Conservation (phyloP, 2,329 filamentous ascomycete genomes). For the Fusarium buharicum region DNA sequence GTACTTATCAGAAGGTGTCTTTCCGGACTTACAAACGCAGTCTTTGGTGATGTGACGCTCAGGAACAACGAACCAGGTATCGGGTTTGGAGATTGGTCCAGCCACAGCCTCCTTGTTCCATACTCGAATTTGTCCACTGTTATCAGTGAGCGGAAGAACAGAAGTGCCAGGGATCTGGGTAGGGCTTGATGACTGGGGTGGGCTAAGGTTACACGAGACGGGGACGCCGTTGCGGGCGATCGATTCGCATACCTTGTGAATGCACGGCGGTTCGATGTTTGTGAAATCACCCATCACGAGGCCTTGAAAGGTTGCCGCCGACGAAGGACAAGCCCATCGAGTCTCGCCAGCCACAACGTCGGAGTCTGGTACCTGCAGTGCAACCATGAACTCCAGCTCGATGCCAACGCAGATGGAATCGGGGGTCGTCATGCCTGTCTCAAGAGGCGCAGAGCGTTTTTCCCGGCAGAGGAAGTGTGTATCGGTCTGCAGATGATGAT, state of each 20-base stretch:
- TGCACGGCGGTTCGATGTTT: constrained; percentile 10
- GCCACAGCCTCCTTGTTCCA: constrained; percentile 31
- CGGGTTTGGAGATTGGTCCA: constrained; percentile 5
- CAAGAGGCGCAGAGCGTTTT: neutral
- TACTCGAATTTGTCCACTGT: constrained; percentile 27
- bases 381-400: constrained; percentile 46
- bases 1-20: constrained; percentile 33
- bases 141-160: constrained; percentile 22
- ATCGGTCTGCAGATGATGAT: constrained; percentile 12
- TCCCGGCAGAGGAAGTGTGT: constrained; percentile 5
- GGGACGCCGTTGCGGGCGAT: constrained; percentile 36
- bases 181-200: constrained; percentile 11
- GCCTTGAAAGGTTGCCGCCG: constrained; percentile 9
- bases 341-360: constrained; percentile 4
- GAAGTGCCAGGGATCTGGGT: constrained; percentile 10
- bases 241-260: constrained; percentile 39
- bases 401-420: constrained; percentile 38
- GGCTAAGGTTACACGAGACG: constrained; percentile 29
- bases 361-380: constrained; percentile 24
- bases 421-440: constrained; percentile 12
- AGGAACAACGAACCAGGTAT: constrained; percentile 39
- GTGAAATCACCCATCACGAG: constrained; percentile 30
- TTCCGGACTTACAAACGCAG: constrained; percentile 21
- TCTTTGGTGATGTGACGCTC: constrained; percentile 41
- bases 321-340: constrained; percentile 30